Conservation (phyloP, 371 early-diverging fungal genomes). For the Batkoa obscura region DNA sequence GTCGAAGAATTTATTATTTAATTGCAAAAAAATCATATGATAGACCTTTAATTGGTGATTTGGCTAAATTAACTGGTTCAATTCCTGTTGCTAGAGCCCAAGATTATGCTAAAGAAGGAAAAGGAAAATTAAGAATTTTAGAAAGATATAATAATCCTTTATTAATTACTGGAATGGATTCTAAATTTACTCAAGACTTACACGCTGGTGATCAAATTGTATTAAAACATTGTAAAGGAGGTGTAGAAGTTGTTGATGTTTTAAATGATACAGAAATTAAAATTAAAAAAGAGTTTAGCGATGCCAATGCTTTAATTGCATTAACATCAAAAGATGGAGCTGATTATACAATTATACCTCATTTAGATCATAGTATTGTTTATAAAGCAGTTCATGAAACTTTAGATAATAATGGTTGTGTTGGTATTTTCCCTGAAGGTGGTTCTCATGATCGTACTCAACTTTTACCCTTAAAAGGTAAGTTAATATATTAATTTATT, state of each 20-base stretch:
- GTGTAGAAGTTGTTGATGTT: conserved; percentile 47
- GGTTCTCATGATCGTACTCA: conserved; percentile 91
- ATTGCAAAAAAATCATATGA: conserved; percentile 51
- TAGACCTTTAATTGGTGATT: background rate
- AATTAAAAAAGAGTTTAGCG: conserved; percentile 41
- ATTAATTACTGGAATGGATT: conserved; percentile 38
- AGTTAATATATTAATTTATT: background rate
- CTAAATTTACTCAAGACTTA: conserved; percentile 49
- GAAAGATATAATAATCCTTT: conserved; percentile 40
- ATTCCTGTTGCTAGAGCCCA: conserved; percentile 84
- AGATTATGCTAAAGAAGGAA: conserved; percentile 56
- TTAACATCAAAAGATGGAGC: conserved; percentile 35
- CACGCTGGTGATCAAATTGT: conserved; percentile 33
- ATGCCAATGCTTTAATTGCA: conserved; percentile 32
- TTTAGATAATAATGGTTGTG: conserved; percentile 52
- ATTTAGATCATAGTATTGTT: conserved; percentile 72
- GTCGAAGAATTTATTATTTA: conserved; percentile 61
- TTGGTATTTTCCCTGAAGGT: conserved; percentile 96
- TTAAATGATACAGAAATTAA: conserved; percentile 59
- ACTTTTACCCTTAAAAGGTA: conserved; percentile 84
- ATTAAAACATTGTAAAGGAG: conserved; percentile 38
- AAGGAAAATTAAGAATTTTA: conserved; percentile 41
- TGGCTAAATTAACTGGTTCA: background rate
- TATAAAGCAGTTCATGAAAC: conserved; percentile 62
- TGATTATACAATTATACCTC: conserved; percentile 55